A percentile compares a stretch with the other conserved stretches of the same genome.
These are phyloP conservation scores for Wickerhamomyces rabaulensis DNA, from an alignment of 805 yeast genomes.

Conservation along the genomic window DNA sequence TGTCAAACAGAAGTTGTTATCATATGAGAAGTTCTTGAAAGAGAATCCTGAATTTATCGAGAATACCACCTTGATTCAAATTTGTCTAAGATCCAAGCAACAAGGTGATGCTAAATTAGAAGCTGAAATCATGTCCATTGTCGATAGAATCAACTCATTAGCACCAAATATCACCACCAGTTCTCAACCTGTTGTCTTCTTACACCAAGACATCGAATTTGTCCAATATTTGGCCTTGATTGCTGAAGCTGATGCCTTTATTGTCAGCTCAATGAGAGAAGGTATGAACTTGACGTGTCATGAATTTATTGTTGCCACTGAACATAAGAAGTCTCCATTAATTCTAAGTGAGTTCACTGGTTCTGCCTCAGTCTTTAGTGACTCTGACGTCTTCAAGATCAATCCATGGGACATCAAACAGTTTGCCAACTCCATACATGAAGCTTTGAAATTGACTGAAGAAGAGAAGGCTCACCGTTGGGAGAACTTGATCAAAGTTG, in stretches of 20 bases:
- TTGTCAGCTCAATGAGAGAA: conserved; percentile 89
- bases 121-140: conserved; percentile 67
- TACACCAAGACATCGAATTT: conserved; percentile 85
- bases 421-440: conserved; percentile 57
- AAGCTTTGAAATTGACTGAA: conserved; percentile 58
- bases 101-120: conserved; percentile 55
- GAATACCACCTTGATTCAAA: conserved; percentile 73
- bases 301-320: conserved; percentile 78
- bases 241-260: conserved; percentile 80
- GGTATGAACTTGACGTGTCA: conserved; percentile 97
- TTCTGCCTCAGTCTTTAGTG: conserved; percentile 69
- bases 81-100: conserved; percentile 54
- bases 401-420: conserved; percentile 87
- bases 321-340: conserved; percentile 70
- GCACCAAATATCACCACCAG: conserved; percentile 61
- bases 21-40: conserved; percentile 74
- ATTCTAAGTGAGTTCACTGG: conserved; percentile 93
- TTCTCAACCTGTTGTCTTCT: conserved; percentile 77
- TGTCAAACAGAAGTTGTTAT: conserved; percentile 77
- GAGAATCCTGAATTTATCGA: conserved; percentile 68
- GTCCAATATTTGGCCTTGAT: conserved; percentile 85
- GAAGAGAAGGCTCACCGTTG: conserved; percentile 60
- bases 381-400: conserved; percentile 65
- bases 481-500: conserved; percentile 52
- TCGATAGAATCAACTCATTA: conserved; percentile 78